These are phyloP conservation scores for Tricholomella constricta DNA, from an alignment of 768 basidiomycete species.

Conservation along the genomic window DNA sequence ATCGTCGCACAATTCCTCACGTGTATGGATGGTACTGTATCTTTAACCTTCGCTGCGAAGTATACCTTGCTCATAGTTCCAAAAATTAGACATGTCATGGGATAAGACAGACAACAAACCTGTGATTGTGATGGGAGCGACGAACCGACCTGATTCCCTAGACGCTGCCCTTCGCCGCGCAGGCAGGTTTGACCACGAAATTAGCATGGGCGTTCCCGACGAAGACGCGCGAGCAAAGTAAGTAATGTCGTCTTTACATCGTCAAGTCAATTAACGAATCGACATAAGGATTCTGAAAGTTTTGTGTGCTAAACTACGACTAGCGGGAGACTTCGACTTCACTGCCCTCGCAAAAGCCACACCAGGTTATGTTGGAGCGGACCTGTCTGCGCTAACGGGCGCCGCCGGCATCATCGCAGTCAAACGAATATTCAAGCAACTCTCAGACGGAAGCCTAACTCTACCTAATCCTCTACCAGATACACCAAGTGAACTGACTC, in stretches of 20 bases:
- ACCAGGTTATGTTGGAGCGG: slow-evolving; percentile 97
- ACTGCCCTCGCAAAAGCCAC: slow-evolving; percentile 84
- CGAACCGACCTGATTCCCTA: slow-evolving; percentile 92
- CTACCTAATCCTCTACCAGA: slow-evolving; percentile 45
- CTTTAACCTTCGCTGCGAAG: background rate
- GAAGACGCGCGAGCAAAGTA: slow-evolving; percentile 89
- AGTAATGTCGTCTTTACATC: background rate
- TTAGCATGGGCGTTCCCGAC: slow-evolving; percentile 96
- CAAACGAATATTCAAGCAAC: slow-evolving; percentile 87
- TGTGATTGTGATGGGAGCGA: slow-evolving; percentile 93
- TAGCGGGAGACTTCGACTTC: slow-evolving; percentile 91
- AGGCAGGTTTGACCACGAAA: slow-evolving; percentile 96
- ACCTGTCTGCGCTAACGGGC: slow-evolving; percentile 85
- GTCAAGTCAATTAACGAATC: background rate
- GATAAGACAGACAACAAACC: slow-evolving; percentile 92
- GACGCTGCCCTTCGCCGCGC: slow-evolving; percentile 93
- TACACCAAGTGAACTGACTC: slow-evolving; percentile 8
- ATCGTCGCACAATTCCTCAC: slow-evolving; percentile 98
- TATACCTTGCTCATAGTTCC: background rate
- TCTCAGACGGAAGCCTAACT: slow-evolving; percentile 65
- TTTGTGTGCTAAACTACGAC: slow-evolving; percentile 77
- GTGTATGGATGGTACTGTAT: slow-evolving; percentile 90
- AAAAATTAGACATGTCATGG: slow-evolving; percentile 81
- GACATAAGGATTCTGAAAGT: slow-evolving; percentile 75
- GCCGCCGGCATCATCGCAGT: slow-evolving; percentile 96